Base-by-base conservation (phyloP, 2,329 filamentous ascomycete genomes). In the Emergomyces orientalis region DNA sequence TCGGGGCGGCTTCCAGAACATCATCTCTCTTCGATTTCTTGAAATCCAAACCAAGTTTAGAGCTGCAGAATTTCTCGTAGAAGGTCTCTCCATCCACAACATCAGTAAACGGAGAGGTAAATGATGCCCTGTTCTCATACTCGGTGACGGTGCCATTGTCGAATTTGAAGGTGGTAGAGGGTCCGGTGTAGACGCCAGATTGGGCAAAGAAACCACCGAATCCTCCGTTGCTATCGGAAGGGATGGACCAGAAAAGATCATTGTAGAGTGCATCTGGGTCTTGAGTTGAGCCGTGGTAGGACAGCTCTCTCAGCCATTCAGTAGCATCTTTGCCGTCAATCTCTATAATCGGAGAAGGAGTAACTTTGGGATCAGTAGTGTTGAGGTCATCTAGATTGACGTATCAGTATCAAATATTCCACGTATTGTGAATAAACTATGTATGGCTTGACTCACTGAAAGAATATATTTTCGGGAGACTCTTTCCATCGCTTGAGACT, bases 401-500 rank as follows among this genome's bases (percentile, higher is more conserved):
- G 41, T 32, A 52, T 62, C 7, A 61, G 57, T 22, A 47, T 47
- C 39, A 47, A n/a, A 25, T 19, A 32, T 47, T 32, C 43, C 30
- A 41, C 52, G 27, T n/a, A 60, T 13, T 19, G 8, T 22, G 17
- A 47, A 34, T n/a, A 45, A 3, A 47, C 8, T 11, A 45, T 39
- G 27, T 45, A 30, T 30, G 25, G 9, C 30, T 32, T 57, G 25
- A 61, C 65, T 57, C 62, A 67, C 66, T n/a, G 30, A 51, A 64
- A 27, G 62, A 55, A 43, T 84, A 87, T 2, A 86, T 75, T 63
- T 84, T 78, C 0, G 86, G 86, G 13, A 85, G 70, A 61, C 81
- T 78, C 22, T 77, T 71, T n/a, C 86, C 86, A 69, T 88, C 84
- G 3, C 74, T 67, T 1, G 85, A 88, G 8, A 87, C 78, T 0